Base-by-base conservation (phyloP, 139 green algal species). In the Pycnococcus provasolii region DNA sequence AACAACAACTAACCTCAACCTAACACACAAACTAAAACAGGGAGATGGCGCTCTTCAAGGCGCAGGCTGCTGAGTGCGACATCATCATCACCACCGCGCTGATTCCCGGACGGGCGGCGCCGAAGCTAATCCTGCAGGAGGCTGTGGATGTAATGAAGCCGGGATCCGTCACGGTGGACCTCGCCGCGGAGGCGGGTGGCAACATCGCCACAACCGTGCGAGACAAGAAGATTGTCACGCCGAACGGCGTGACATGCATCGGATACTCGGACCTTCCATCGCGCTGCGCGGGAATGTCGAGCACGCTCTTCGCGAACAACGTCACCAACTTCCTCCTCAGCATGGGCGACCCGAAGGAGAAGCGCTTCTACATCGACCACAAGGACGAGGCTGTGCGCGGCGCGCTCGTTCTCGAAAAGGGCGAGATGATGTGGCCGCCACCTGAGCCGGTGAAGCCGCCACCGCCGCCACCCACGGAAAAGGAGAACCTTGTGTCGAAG, bases 1-100 rank as follows among this genome's bases (percentile, higher is more conserved):
- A 26, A 26, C 26, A 26, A 26, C 26, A 26, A 26, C 26, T 26
- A 26, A 26, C 26, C 26, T 26, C 26, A 26, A 26, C 26, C 26
- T 26, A 26, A 26, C 26, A 26, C 26, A 26, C 26, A 26, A 26
- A 26, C 26, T 26, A 26, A 26, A 26, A 26, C 42, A n/a, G 26
- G 26, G 62, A 83, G 78, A 81, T 85, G 77, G 70, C 50, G 37
- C 69, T 88, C 61, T 85, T 92, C 82, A 59, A 50, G 43, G 43
- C 83, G 58, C 88, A 95, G 80, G 83, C 74, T 60, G 81, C 80
- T 70, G 89, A 95, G 37, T 84, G 93, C 4, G 89, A 77, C 50
- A 67, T 77, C 47, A 48, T 77, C 57, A 63, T 77, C 65, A 73
- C 71, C 39, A 77, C 71, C 8, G 71, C 71, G 63, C 47, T 73